Evolutionary conservation across 1,139 yeast genomes (phyloP).

Genomic region (Yamadazyma trypodendri): DNA sequence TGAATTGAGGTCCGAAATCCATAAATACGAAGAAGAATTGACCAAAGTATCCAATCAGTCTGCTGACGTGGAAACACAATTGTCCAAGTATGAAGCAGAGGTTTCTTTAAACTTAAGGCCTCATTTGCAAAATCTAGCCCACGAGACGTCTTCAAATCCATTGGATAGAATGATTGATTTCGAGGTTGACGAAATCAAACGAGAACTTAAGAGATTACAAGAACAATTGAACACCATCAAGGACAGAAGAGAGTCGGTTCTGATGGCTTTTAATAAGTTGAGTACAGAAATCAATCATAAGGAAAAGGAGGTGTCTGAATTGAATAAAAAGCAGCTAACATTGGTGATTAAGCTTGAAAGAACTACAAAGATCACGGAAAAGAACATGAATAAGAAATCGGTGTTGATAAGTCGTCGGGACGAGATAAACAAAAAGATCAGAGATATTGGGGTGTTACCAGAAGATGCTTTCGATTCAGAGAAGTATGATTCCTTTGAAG

Average conservation of each 20-base stretch:
- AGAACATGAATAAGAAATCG: conserved; percentile 62
- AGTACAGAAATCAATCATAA: conserved; percentile 34
- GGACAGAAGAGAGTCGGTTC: conserved; percentile 17
- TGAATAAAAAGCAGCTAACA: conserved; percentile 57
- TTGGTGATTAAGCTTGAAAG: conserved; percentile 59
- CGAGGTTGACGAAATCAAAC: conserved; percentile 39
- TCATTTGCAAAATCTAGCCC: conserved; percentile 30
- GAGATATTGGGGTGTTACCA: conserved; percentile 84
- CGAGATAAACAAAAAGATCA: conserved; percentile 68
- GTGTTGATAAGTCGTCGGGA: conserved; percentile 62
- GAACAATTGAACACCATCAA: conserved; percentile 25
- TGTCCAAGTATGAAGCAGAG: conserved; percentile 57
- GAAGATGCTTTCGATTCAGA: conserved; percentile 68
- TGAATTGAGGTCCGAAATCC: conserved; percentile 36
- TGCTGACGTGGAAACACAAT: conserved; percentile 48
- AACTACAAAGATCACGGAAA: conserved; percentile 66
- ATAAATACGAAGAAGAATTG: conserved; percentile 39
- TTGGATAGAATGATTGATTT: conserved; percentile 27
- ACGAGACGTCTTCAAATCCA: conserved; percentile 19
- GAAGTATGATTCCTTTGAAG: conserved; percentile 42
- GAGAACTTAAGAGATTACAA: conserved; percentile 22
- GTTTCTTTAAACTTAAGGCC: conserved; percentile 49
- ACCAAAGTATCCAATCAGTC: conserved; percentile 44
- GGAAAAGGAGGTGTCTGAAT: conserved; percentile 43
- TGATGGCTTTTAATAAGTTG: conserved; percentile 24